Conservation (phyloP, 2,329 filamentous ascomycete species). For the Paraconiothyrium sp. region DNA sequence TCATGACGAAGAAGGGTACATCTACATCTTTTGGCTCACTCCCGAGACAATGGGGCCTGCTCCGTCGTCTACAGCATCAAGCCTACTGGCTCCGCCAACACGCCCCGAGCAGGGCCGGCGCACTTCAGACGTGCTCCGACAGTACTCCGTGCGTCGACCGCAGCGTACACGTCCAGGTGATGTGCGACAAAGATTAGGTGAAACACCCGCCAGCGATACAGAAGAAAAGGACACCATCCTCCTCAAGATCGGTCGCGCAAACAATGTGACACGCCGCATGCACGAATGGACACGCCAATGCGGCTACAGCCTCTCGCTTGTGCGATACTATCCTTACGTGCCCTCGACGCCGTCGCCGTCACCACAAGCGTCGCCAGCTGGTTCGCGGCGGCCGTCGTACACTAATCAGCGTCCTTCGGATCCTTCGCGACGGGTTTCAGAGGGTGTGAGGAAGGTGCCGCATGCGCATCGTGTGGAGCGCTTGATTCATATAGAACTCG, state of each 20-base stretch:
- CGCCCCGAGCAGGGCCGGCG: conserved; percentile 36
- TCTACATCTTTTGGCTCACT: conserved; percentile 99
- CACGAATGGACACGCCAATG: conserved; percentile 96
- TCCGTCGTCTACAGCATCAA: conserved; percentile 57
- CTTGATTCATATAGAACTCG: conserved; percentile 89
- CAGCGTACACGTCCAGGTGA: conserved; percentile 21
- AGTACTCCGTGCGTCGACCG: conserved; percentile 40
- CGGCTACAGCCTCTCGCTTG: conserved; percentile 84
- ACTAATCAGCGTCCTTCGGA: conserved; percentile 28
- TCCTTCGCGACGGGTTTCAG: conserved; percentile 24
- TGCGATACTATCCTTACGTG: conserved; percentile 91
- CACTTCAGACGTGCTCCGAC: conserved; percentile 46
- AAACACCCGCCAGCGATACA: conserved; percentile 18
- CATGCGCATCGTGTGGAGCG: conserved; percentile 89
- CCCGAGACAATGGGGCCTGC: conserved; percentile 65
- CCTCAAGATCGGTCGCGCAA: conserved; percentile 71
- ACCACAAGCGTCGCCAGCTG: conserved; percentile 40
- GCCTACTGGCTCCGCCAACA: conserved; percentile 64
- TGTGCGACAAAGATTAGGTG: conserved; percentile 17
- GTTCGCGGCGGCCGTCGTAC: conserved; percentile 35
- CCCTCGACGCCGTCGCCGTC: conserved; percentile 36
- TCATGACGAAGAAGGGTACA: conserved; percentile 82
- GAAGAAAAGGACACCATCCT: conserved; percentile 66
- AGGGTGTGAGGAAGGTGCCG: conserved; percentile 73
- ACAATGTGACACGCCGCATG: conserved; percentile 89